A percentile compares a stretch with the other conserved stretches of the same genome.
phyloP scores from a whole-genome alignment of 1,284 basidiomycete species.

The Pseudomicrostroma phylloplanum region DNA sequence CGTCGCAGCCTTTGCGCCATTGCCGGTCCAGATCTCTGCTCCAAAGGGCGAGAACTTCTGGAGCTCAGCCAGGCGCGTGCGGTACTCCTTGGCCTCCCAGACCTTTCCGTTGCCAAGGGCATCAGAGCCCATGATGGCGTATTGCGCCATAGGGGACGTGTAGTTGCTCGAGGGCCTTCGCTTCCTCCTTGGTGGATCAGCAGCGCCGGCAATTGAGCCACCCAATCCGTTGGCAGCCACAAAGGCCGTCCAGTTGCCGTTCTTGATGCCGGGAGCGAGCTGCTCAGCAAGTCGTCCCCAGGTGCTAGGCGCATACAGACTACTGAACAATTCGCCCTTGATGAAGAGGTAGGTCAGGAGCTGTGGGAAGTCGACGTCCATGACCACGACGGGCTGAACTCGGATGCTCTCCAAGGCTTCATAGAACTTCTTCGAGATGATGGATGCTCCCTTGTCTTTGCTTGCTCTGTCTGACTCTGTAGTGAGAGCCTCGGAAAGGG shows the following conservation, averaged over 20 bases:
- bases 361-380: constrained; percentile 23
- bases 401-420: constrained; percentile 25
- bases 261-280: constrained; percentile 16
- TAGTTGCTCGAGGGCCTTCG: not conserved
- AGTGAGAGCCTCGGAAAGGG: constrained; percentile 15
- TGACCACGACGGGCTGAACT: constrained; percentile 20
- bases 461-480: constrained; percentile 11
- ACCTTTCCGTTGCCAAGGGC: constrained; percentile 9
- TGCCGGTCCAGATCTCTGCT: constrained; percentile 23
- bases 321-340: constrained; percentile 19
- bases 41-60: constrained; percentile 24
- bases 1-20: constrained; percentile 19
- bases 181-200: too few species aligned
- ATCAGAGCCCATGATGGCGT: constrained; percentile 27
- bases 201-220: not conserved
- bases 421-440: constrained; percentile 14
- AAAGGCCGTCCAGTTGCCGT: constrained; percentile 24
- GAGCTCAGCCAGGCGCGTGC: constrained; percentile 15
- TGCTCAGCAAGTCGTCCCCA: constrained; percentile 24
- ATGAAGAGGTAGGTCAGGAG: constrained; percentile 27
- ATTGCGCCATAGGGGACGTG: not conserved
- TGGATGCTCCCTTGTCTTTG: constrained; percentile 12
- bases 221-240: constrained; percentile 17
- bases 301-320: constrained; percentile 24
- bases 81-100: constrained; percentile 6